phyloP scores from a whole-genome alignment of 176 grass and related monocot species.

The Bothriochloa decipiens region DNA sequence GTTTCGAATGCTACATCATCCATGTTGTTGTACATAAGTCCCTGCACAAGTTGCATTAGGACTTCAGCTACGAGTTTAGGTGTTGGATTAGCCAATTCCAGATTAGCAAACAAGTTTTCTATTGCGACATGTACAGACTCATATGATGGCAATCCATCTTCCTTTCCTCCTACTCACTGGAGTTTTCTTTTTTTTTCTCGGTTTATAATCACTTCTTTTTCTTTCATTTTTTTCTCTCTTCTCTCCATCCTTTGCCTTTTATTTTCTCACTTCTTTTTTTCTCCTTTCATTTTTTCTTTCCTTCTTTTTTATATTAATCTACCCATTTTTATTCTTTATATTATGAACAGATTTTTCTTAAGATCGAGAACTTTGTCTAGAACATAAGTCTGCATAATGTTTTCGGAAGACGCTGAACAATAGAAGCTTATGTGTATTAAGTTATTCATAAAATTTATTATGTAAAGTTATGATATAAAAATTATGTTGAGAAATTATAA shows the following conservation, averaged over 20 bases:
- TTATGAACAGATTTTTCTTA: no score
- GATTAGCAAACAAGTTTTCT: not conserved
- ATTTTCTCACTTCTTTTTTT: not conserved
- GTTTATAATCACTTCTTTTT: not conserved
- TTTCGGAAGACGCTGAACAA: no score
- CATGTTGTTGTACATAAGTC: not conserved
- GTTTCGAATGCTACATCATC: not conserved
- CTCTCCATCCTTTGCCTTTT: not conserved
- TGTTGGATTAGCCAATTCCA: no score
- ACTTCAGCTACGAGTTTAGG: no score
- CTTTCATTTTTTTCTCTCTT: not conserved
- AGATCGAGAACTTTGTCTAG: no score
- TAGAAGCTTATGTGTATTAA: no score
- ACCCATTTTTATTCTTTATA: not conserved
- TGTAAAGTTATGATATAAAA: no score
- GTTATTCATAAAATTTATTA: no score
- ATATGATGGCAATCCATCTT: not conserved
- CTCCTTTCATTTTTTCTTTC: not conserved
- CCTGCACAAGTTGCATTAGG: not conserved
- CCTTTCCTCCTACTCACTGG: not conserved
- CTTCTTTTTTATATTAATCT: not conserved
- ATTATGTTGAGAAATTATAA: no score
- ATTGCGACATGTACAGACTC: not conserved
- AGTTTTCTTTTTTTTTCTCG: not conserved
- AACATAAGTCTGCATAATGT: no score